Evolutionary conservation across 208 protist genomes (phyloP).

Genomic region (Wallacemonas sp.): DNA sequence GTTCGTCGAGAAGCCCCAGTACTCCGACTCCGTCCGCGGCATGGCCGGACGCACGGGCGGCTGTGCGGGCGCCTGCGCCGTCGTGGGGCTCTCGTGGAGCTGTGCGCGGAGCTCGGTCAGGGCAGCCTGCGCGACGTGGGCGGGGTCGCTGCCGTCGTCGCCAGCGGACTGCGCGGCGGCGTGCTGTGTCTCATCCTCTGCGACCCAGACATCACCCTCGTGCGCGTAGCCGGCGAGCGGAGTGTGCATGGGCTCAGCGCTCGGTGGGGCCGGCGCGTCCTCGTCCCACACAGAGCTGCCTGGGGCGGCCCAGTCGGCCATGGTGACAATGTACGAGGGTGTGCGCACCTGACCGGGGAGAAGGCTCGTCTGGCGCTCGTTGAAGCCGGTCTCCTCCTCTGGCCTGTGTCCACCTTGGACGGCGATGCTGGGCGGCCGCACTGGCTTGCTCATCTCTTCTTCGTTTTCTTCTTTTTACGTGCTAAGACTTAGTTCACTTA

Average conservation of each 20-base stretch:
- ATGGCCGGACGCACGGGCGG: not conserved
- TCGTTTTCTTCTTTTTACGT: not conserved
- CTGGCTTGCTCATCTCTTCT: conserved; percentile 14
- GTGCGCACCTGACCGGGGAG: conserved; percentile 66
- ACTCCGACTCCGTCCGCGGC: conserved; percentile 5
- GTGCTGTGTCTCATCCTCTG: conserved; percentile 7
- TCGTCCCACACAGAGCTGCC: conserved; percentile 60
- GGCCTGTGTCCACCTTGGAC: not conserved
- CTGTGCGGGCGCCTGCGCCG: not conserved
- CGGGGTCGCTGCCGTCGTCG: not conserved
- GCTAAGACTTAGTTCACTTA: no score
- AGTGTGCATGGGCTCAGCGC: conserved; percentile 25
- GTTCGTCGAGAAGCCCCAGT: conserved; percentile 11
- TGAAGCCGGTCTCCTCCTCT: conserved; percentile 5
- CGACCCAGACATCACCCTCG: conserved; percentile 35
- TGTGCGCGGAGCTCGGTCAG: conserved; percentile 1
- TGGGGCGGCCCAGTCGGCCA: conserved; percentile 57
- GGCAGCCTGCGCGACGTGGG: conserved; percentile 6
- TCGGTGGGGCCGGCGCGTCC: not conserved
- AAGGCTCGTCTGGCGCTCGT: conserved; percentile 43
- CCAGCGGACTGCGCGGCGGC: not conserved
- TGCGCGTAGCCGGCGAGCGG: conserved; percentile 41
- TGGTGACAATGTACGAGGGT: conserved; percentile 35
- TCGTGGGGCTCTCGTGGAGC: conserved; percentile 1
- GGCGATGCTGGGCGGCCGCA: conserved; percentile 19